phyloP scores from a whole-genome alignment of 208 protist species.

The Jaenimonas drosophilae region DNA sequence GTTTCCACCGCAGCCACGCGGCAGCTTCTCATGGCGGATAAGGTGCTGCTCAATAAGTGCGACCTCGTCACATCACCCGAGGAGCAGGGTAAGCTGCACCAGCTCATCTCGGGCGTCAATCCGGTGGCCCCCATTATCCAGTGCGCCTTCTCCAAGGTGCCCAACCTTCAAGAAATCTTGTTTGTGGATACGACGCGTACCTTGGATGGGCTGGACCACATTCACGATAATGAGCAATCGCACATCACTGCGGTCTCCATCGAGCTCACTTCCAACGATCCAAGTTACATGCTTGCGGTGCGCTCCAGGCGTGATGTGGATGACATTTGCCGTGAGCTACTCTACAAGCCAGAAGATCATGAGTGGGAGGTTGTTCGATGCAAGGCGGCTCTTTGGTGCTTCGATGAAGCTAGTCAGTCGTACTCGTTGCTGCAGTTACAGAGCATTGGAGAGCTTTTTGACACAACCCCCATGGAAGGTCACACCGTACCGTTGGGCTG shows the following conservation, averaged over 20 bases:
- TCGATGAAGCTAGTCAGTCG: no score
- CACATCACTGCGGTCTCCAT: slow-evolving; percentile 62
- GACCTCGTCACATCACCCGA: slow-evolving; percentile 71
- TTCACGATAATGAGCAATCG: slow-evolving; percentile 38
- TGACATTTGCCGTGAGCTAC: slow-evolving; percentile 56
- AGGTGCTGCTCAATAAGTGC: slow-evolving; percentile 93
- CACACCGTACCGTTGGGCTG: slow-evolving; percentile 57
- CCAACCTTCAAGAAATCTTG: slow-evolving; percentile 57
- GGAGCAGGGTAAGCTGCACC: slow-evolving; percentile 33
- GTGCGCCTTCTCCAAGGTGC: slow-evolving; percentile 39
- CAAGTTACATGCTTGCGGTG: slow-evolving; percentile 25
- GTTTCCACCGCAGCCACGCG: slow-evolving; percentile 56
- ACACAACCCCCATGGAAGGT: slow-evolving; percentile 70
- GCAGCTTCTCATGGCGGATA: slow-evolving; percentile 91
- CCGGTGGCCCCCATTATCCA: slow-evolving; percentile 44
- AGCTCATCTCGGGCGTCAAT: slow-evolving; percentile 48
- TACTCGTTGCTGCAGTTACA: slow-evolving; percentile 74
- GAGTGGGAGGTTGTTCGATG: slow-evolving; percentile 80
- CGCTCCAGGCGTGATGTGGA: slow-evolving; percentile 36
- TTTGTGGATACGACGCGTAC: slow-evolving; percentile 72
- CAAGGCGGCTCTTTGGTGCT: slow-evolving; percentile 83
- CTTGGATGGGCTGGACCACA: slow-evolving; percentile 28
- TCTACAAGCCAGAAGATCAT: slow-evolving; percentile 57
- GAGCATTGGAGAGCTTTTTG: slow-evolving; percentile 79
- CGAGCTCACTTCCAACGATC: slow-evolving; percentile 46